phyloP scores from a whole-genome alignment of 176 grass and related monocot genomes.

The Oryza glaberrima region DNA sequence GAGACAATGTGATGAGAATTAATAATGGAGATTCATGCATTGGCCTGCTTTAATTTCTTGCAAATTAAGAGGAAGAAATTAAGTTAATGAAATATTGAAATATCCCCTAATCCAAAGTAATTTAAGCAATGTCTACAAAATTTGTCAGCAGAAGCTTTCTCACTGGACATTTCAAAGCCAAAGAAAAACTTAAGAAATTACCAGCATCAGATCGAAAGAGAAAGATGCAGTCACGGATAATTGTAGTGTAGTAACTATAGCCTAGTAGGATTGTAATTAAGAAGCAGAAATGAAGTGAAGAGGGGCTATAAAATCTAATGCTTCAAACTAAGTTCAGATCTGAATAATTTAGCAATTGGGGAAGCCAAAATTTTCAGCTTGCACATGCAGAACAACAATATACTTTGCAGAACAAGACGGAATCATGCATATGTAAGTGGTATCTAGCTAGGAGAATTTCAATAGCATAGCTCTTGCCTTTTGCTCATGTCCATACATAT shows the following conservation, averaged over 20 bases:
- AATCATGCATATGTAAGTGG: conserved; percentile 18
- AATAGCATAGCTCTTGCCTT: conserved; percentile 14
- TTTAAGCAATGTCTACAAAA: neutral
- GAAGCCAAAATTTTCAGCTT: conserved; percentile 20
- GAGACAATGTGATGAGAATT: neutral
- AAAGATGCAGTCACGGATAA: neutral
- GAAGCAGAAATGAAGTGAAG: neutral
- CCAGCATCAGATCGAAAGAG: neutral
- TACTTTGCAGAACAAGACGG: conserved; percentile 29
- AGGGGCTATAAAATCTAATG: neutral
- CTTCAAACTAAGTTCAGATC: conserved; percentile 36
- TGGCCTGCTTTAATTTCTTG: neutral
- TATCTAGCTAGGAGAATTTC: conserved; percentile 37
- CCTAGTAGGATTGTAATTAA: neutral
- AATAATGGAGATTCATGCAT: too few species aligned
- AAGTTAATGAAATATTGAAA: neutral
- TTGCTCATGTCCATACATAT: conserved; percentile 11
- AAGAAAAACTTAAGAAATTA: neutral
- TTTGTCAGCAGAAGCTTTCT: neutral
- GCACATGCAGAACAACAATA: conserved; percentile 26
- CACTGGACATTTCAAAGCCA: neutral
- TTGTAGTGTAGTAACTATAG: neutral
- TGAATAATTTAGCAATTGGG: conserved; percentile 23
- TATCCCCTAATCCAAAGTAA: neutral
- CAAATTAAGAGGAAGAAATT: neutral